A percentile compares a stretch with the other conserved stretches of the same genome.
phyloP scores from a whole-genome alignment of 129 eudicot genomes.

The Lactuca sativa region DNA sequence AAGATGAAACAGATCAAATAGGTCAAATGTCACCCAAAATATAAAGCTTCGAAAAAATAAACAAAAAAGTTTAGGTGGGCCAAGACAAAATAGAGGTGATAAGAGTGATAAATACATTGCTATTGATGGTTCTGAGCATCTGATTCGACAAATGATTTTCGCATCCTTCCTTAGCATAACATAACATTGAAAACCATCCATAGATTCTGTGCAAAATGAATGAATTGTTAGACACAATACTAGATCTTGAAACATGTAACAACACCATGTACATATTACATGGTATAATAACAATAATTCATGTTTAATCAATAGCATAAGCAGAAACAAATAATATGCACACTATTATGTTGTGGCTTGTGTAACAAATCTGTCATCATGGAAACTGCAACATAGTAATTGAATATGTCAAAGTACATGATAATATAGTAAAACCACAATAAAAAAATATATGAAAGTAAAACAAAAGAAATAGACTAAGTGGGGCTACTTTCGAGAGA shows the following conservation, averaged over 20 bases:
- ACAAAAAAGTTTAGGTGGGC: not conserved
- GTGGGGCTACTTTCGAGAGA: not conserved
- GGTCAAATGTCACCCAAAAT: slow-evolving; percentile 6
- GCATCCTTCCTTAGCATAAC: slow-evolving; percentile 35
- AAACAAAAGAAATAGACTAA: not conserved
- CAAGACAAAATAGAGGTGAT: slow-evolving; percentile 12
- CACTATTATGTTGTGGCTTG: not conserved
- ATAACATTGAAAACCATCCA: slow-evolving; percentile 32
- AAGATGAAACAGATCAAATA: not conserved
- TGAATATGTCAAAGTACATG: not conserved
- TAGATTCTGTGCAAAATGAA: slow-evolving; percentile 17
- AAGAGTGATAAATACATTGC: slow-evolving; percentile 36
- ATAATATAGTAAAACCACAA: too few relatives aligned
- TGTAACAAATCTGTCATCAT: slow-evolving; percentile 4
- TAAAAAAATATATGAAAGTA: not conserved
- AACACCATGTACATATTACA: not conserved
- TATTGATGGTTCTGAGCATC: slow-evolving; percentile 36
- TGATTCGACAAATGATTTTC: slow-evolving; percentile 42
- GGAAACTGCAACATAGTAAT: not conserved
- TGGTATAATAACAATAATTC: not conserved
- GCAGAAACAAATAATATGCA: not conserved
- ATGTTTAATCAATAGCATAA: not conserved
- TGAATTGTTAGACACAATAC: not conserved
- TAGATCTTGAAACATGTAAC: not conserved
- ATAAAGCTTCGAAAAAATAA: not conserved